phyloP scores from a whole-genome alignment of 768 basidiomycete species.

The Cyclocybe aegerita region DNA sequence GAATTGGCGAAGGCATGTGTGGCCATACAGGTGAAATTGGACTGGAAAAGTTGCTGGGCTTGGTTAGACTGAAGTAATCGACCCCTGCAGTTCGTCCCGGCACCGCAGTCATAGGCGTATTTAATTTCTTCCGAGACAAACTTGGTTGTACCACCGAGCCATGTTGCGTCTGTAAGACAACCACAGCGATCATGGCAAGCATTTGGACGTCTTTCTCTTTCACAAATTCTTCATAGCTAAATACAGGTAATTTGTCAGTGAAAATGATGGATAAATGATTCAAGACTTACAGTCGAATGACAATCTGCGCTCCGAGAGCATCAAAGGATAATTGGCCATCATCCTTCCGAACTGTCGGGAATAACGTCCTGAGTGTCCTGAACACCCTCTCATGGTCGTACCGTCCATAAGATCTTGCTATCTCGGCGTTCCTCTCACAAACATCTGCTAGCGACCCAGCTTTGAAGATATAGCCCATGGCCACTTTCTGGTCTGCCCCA shows the following conservation, averaged over 20 bases:
- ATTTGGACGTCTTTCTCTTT: constrained; percentile 72
- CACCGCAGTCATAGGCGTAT: constrained; percentile 3
- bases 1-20: constrained; percentile 45
- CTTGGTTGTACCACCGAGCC: constrained; percentile 11
- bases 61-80: constrained; percentile 63
- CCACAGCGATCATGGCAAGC: constrained; percentile 72
- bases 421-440: constrained; percentile 58
- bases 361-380: constrained; percentile 49
- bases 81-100: constrained; percentile 24
- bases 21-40: constrained; percentile 54
- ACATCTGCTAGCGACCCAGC: constrained; percentile 38
- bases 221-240: constrained; percentile 40
- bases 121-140: constrained; percentile 9
- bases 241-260: neutral
- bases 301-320: constrained; percentile 34
- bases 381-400: constrained; percentile 74
- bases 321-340: constrained; percentile 19
- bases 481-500: constrained; percentile 55
- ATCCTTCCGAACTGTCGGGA: constrained; percentile 26
- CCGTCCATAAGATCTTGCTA: constrained; percentile 59
- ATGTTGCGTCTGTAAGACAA: constrained; percentile 56
- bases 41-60: constrained; percentile 32
- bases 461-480: constrained; percentile 59
- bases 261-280: constrained; percentile 1
- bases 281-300: constrained; percentile 46